A percentile compares a stretch with the other conserved stretches of the same genome.
These are phyloP conservation scores for Starmerella vitae DNA, from an alignment of 805 yeast genomes.

Conservation along the genomic window DNA sequence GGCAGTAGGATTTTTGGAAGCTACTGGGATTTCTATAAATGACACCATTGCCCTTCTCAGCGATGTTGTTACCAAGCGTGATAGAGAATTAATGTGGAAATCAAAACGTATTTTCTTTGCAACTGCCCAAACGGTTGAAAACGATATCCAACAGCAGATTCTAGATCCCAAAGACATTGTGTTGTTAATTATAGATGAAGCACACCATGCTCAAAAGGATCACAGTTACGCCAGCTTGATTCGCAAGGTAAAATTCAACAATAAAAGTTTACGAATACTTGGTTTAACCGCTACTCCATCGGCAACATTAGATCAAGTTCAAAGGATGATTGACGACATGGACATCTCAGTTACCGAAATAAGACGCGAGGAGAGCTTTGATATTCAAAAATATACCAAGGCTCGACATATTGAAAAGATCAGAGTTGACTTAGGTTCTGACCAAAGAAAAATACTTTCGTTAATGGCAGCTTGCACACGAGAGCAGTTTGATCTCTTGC, in stretches of 20 bases:
- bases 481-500: slow-evolving; percentile 53
- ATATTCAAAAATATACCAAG: slow-evolving; percentile 68
- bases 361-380: slow-evolving; percentile 71
- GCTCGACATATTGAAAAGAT: slow-evolving; percentile 47
- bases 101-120: slow-evolving; percentile 71
- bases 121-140: slow-evolving; percentile 92
- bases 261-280: slow-evolving; percentile 50
- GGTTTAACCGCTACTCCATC: slow-evolving; percentile 97
- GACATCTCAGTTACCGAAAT: slow-evolving; percentile 66
- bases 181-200: slow-evolving; percentile 82
- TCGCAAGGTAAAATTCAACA: slow-evolving; percentile 45
- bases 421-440: slow-evolving; percentile 39
- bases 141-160: slow-evolving; percentile 64
- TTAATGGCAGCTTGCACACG: slow-evolving; percentile 48
- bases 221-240: slow-evolving; percentile 84
- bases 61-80: slow-evolving; percentile 41
- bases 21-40: slow-evolving; percentile 65
- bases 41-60: slow-evolving; percentile 34
- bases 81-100: slow-evolving; percentile 68
- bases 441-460: slow-evolving; percentile 43
- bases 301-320: slow-evolving; percentile 73
- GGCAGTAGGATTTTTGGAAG: slow-evolving; percentile 77
- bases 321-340: slow-evolving; percentile 63
- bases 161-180: slow-evolving; percentile 63
- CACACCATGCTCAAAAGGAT: slow-evolving; percentile 84